phyloP scores from a whole-genome alignment of 257 asterid species.

The Thymus quinquecostatus region DNA sequence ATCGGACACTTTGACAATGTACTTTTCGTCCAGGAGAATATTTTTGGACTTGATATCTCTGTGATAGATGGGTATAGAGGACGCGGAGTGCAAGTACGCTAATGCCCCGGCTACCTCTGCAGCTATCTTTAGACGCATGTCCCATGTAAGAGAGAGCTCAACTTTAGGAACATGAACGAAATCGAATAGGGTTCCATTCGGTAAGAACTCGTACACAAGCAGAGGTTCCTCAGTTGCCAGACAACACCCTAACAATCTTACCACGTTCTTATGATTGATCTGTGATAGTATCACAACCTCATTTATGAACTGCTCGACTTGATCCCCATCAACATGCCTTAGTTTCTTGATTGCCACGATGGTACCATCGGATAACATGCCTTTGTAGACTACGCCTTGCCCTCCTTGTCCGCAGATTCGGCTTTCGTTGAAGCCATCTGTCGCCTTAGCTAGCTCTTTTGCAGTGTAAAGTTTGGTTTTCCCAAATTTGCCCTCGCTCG shows the following conservation, averaged over 20 bases:
- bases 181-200: conserved; percentile 25
- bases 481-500: no score
- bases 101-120: conserved; percentile 27
- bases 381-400: no score
- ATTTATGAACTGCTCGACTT: background rate
- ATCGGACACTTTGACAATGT: no score
- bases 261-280: conserved; percentile 36
- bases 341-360: no score
- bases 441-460: no score
- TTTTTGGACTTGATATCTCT: conserved; percentile 10
- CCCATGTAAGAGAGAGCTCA: conserved; percentile 19
- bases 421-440: no score
- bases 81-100: conserved; percentile 31
- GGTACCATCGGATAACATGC: no score
- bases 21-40: no score
- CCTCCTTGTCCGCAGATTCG: no score
- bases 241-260: conserved; percentile 37
- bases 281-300: conserved; percentile 36
- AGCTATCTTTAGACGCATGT: conserved; percentile 1
- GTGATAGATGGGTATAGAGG: conserved; percentile 34
- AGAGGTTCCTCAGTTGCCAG: conserved; percentile 10
- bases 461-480: no score
- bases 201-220: no score
- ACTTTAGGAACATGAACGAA: background rate
- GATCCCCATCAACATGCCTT: no score